phyloP scores from a whole-genome alignment of 805 yeast genomes.

The Cyberlindnera saturnus region DNA sequence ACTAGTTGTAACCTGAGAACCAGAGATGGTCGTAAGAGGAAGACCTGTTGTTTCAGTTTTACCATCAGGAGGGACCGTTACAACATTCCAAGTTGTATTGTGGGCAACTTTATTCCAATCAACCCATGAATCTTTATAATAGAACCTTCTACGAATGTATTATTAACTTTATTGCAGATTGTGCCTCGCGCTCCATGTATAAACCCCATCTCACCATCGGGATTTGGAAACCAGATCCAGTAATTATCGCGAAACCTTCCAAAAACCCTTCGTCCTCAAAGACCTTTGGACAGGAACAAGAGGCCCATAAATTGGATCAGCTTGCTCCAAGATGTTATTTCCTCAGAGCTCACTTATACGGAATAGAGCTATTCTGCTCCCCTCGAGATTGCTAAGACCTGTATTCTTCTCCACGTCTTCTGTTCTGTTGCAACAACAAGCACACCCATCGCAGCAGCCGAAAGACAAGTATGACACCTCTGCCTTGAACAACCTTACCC shows the following conservation, averaged over 20 bases:
- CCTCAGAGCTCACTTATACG: too few relatives aligned
- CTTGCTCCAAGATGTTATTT: too few relatives aligned
- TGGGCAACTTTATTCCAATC: conserved; percentile 90
- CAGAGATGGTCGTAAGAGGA: conserved; percentile 70
- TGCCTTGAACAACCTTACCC: conserved; percentile 16
- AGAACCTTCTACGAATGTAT: neutral
- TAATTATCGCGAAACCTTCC: too few relatives aligned
- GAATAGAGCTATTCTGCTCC: too few relatives aligned
- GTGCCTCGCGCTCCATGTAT: neutral
- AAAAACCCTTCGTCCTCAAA: too few relatives aligned
- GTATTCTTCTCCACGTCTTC: neutral
- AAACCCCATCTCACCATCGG: too few relatives aligned
- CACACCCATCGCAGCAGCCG: conserved; percentile 1
- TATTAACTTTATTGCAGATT: neutral
- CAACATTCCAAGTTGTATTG: conserved; percentile 93
- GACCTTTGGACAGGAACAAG: too few relatives aligned
- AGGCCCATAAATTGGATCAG: too few relatives aligned
- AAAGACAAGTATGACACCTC: conserved; percentile 3
- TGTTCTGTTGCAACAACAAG: conserved; percentile 3
- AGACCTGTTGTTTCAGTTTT: conserved; percentile 89
- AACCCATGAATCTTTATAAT: conserved; percentile 23
- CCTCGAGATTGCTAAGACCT: too few relatives aligned
- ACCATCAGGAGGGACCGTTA: conserved; percentile 89
- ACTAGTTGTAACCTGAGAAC: conserved; percentile 87
- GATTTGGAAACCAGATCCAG: too few relatives aligned